A percentile compares a stretch with the other conserved stretches of the same genome.
Evolutionary conservation across 768 basidiomycete species (phyloP).

Genomic region (Russula compacta): DNA sequence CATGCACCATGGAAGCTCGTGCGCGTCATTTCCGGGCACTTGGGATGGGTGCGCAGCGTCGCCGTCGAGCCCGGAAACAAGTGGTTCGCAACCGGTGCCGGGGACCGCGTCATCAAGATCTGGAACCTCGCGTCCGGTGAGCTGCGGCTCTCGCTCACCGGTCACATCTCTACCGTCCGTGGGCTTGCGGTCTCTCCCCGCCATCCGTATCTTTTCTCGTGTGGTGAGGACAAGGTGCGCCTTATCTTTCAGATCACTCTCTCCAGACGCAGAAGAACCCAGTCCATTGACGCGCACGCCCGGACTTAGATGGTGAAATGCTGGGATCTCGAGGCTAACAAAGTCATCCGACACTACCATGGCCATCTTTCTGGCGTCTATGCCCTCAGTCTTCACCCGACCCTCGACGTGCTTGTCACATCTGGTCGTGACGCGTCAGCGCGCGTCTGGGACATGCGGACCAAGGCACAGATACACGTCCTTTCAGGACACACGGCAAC

Average conservation of each 20-base stretch:
- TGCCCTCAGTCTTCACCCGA: conserved; percentile 84
- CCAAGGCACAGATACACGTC: conserved; percentile 91
- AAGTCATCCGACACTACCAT: conserved; percentile 97
- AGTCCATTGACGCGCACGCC: neutral
- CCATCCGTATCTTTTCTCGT: conserved; percentile 96
- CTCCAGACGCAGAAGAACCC: neutral
- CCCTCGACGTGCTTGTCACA: conserved; percentile 91
- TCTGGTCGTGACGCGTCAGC: conserved; percentile 94
- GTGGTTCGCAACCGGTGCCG: conserved; percentile 98
- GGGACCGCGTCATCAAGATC: conserved; percentile 96
- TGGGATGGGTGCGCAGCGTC: conserved; percentile 95
- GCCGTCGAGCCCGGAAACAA: conserved; percentile 97
- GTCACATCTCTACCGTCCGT: conserved; percentile 94
- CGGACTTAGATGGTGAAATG: conserved; percentile 91
- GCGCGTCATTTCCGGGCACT: conserved; percentile 93
- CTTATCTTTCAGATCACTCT: neutral
- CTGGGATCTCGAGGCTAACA: conserved; percentile 98
- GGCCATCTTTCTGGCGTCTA: conserved; percentile 99
- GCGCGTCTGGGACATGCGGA: conserved; percentile 99
- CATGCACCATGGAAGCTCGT: conserved; percentile 95
- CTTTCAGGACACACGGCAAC: conserved; percentile 91
- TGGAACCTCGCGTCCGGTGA: conserved; percentile 99
- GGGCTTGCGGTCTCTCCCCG: conserved; percentile 87
- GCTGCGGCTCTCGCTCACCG: conserved; percentile 90
- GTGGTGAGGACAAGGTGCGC: conserved; percentile 92